These are phyloP conservation scores for Nothophytophthora sp. DNA, from an alignment of 352 stramenopile species.

Conservation along the genomic window DNA sequence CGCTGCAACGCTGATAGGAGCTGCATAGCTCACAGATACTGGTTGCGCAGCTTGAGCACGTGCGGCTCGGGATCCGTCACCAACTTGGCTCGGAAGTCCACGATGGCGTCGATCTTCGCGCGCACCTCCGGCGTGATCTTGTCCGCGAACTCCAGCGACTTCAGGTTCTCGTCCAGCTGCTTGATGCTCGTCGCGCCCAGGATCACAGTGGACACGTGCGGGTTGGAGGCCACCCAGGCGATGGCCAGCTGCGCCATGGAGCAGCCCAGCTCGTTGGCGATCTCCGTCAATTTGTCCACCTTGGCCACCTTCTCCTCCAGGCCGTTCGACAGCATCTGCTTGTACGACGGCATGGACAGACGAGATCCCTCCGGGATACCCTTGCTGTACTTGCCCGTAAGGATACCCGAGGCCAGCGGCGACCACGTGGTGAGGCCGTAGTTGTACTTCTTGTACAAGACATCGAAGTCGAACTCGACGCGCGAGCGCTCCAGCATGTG, in stretches of 20 bases:
- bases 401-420: slow-evolving; percentile 55
- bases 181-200: slow-evolving; percentile 56
- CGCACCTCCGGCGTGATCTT: slow-evolving; percentile 62
- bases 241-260: slow-evolving; percentile 46
- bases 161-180: slow-evolving; percentile 70
- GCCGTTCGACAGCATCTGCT: slow-evolving; percentile 42
- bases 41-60: slow-evolving; percentile 21
- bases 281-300: slow-evolving; percentile 30
- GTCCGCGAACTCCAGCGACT: slow-evolving; percentile 37
- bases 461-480: slow-evolving; percentile 69
- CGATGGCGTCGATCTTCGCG: slow-evolving; percentile 51
- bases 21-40: slow-evolving; percentile 15
- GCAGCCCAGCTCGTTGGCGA: slow-evolving; percentile 66
- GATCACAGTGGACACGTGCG: slow-evolving; percentile 62
- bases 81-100: slow-evolving; percentile 34
- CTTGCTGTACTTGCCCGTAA: slow-evolving; percentile 78
- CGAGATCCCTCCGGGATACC: slow-evolving; percentile 51
- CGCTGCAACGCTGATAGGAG: not conserved
- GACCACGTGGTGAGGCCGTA: slow-evolving; percentile 76
- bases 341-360: slow-evolving; percentile 41
- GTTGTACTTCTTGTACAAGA: slow-evolving; percentile 66
- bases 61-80: slow-evolving; percentile 24
- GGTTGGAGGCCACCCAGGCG: slow-evolving; percentile 48
- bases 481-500: slow-evolving; percentile 70
- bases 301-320: slow-evolving; percentile 43